Conservation (phyloP, 495 filamentous ascomycete species). For the Copromyces sp. region DNA sequence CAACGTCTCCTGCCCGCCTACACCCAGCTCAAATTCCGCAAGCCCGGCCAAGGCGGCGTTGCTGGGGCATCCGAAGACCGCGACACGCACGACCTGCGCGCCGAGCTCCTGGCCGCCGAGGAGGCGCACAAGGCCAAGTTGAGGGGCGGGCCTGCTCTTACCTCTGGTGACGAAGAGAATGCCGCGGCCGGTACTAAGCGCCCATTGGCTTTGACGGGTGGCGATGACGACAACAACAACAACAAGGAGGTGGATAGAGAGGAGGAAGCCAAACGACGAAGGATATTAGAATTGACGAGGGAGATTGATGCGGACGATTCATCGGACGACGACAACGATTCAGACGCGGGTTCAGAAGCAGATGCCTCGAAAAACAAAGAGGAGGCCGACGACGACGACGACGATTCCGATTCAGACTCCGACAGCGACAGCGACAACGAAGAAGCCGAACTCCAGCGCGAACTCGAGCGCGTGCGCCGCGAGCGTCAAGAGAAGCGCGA, state of each 20-base stretch:
- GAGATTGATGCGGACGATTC: conserved; percentile 89
- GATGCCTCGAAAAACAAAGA: conserved; percentile 37
- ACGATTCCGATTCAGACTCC: conserved; percentile 33
- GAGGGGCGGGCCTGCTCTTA: conserved; percentile 44
- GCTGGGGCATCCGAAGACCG: conserved; percentile 40
- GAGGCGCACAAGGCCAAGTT: conserved; percentile 79
- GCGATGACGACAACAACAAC: conserved; percentile 20
- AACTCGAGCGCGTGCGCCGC: conserved; percentile 88
- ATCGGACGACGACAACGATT: conserved; percentile 44
- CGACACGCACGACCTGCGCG: conserved; percentile 69
- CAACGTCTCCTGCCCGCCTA: conserved; percentile 91
- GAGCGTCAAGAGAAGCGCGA: conserved; percentile 80
- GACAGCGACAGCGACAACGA: conserved; percentile 58
- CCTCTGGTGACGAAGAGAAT: conserved; percentile 26
- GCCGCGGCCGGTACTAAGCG: conserved; percentile 47
- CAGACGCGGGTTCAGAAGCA: conserved; percentile 35
- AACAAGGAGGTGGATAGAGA: conserved; percentile 48
- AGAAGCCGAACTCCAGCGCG: conserved; percentile 78
- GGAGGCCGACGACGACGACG: conserved; percentile 42
- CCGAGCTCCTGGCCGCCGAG: conserved; percentile 84
- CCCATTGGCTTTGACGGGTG: conserved; percentile 42
- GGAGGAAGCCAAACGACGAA: conserved; percentile 69
- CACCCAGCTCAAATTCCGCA: conserved; percentile 78
- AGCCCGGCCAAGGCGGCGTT: conserved; percentile 83
- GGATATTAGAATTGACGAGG: conserved; percentile 78